These are phyloP conservation scores for Penicillium pancosmium DNA, from an alignment of 495 filamentous ascomycete species.

Conservation along the genomic window DNA sequence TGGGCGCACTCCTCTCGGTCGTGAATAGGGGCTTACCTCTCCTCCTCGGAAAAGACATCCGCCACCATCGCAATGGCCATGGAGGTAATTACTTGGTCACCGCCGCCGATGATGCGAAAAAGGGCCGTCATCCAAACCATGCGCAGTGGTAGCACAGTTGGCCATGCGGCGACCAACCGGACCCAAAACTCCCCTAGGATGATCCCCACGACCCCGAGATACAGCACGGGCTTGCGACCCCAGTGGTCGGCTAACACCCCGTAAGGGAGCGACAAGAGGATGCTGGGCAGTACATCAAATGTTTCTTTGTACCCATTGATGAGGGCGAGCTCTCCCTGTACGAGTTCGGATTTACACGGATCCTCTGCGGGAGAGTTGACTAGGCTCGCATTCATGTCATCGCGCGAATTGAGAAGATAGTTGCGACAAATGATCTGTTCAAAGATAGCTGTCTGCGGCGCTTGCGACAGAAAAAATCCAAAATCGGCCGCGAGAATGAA, in stretches of 20 bases:
- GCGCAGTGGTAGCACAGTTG: constrained; percentile 33
- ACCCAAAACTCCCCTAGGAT: constrained; percentile 35
- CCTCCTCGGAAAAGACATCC: constrained; percentile 36
- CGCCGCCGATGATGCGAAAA: constrained; percentile 35
- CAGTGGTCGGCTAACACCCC: constrained; percentile 43
- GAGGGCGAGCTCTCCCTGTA: constrained; percentile 47
- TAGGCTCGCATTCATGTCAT: not conserved
- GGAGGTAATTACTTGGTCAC: constrained; percentile 25
- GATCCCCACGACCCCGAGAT: constrained; percentile 37
- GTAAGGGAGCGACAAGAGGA: constrained; percentile 38
- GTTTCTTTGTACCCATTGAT: constrained; percentile 46
- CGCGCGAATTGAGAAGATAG: constrained; percentile 20
- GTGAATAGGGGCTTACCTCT: constrained; percentile 26
- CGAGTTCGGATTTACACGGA: constrained; percentile 43
- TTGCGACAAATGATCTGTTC: constrained; percentile 45
- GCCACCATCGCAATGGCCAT: constrained; percentile 34
- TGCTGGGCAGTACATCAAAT: constrained; percentile 40
- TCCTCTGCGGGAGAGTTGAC: constrained; percentile 1
- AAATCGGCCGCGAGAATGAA: constrained; percentile 29
- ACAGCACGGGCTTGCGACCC: constrained; percentile 47
- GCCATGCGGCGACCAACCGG: constrained; percentile 35
- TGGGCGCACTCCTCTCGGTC: no score
- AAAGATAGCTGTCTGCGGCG: constrained; percentile 41
- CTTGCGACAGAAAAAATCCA: constrained; percentile 29
- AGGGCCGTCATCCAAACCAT: constrained; percentile 35